phyloP scores from a whole-genome alignment of 495 filamentous ascomycete genomes.

The Aspergillus bertholletiae region DNA sequence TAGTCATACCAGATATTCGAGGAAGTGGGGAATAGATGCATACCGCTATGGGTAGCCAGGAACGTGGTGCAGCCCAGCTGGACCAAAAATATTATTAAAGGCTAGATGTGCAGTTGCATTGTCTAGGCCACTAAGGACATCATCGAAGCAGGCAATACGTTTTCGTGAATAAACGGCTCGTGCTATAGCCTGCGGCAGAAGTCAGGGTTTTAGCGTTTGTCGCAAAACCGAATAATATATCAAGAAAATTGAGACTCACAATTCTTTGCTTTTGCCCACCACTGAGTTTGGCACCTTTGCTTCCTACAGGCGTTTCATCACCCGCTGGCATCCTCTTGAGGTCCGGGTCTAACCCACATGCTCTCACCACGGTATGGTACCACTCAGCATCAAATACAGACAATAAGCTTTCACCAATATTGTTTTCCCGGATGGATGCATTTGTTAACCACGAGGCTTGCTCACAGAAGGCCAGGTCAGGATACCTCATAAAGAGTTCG shows the following conservation, averaged over 20 bases:
- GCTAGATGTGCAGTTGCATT: constrained; percentile 43
- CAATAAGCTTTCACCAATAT: constrained; percentile 18
- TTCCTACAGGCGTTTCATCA: constrained; percentile 30
- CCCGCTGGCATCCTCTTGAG: constrained; percentile 31
- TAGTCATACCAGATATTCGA: not conserved
- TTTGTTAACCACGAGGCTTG: constrained; percentile 40
- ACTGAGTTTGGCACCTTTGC: constrained; percentile 33
- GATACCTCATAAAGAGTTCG: constrained; percentile 10
- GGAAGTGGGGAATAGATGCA: not conserved
- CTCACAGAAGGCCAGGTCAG: constrained; percentile 38
- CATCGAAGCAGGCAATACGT: constrained; percentile 42
- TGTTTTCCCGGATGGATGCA: constrained; percentile 34
- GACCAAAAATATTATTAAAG: constrained; percentile 43
- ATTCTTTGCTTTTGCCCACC: constrained; percentile 41
- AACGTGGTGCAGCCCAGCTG: constrained; percentile 13
- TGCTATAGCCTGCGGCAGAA: constrained; percentile 28
- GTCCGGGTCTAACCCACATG: constrained; percentile 35
- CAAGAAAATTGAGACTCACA: constrained; percentile 7
- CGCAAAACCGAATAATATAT: not conserved
- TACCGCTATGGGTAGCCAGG: constrained; percentile 16
- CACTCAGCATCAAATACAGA: constrained; percentile 30
- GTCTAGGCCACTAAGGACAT: constrained; percentile 50
- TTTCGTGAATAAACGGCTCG: constrained; percentile 43
- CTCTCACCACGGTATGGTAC: constrained; percentile 36
- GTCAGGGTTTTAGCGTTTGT: not conserved